Evolutionary conservation across 768 basidiomycete genomes (phyloP).

Genomic region (Boletus edulis): DNA sequence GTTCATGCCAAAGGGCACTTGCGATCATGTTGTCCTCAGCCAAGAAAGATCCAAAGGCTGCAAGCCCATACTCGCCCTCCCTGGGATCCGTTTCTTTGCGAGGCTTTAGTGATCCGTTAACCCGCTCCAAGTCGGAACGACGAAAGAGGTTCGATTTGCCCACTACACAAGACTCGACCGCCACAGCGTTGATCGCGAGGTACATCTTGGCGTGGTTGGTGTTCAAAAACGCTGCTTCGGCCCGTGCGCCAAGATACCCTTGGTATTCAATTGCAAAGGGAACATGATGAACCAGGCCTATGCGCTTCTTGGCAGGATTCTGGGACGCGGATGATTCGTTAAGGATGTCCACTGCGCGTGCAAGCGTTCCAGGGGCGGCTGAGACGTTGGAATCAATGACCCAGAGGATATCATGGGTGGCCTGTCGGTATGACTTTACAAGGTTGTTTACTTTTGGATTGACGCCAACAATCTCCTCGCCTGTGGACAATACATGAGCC

Average conservation of each 20-base stretch:
- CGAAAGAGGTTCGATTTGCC: conserved; percentile 96
- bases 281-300: conserved; percentile 93
- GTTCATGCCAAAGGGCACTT: conserved; percentile 88
- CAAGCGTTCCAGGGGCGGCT: conserved; percentile 73
- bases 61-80: conserved; percentile 50
- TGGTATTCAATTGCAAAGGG: conserved; percentile 82
- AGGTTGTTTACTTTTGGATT: conserved; percentile 99
- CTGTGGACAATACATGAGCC: conserved; percentile 37
- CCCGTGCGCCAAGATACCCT: conserved; percentile 66
- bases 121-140: conserved; percentile 78
- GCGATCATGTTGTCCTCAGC: conserved; percentile 99
- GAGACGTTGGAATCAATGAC: conserved; percentile 95
- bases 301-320: conserved; percentile 39
- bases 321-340: conserved; percentile 39
- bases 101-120: conserved; percentile 66
- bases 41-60: conserved; percentile 82
- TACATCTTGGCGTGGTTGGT: conserved; percentile 99
- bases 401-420: conserved; percentile 90
- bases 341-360: conserved; percentile 81
- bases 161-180: conserved; percentile 91
- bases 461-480: conserved; percentile 80
- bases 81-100: conserved; percentile 20
- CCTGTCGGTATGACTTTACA: conserved; percentile 75
- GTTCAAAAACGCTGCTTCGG: conserved; percentile 95
- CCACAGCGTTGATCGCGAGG: conserved; percentile 85